A percentile compares a stretch with the other conserved stretches of the same genome.
phyloP scores from a whole-genome alignment of 345 rosid genomes.

The Rubroshorea leprosula region DNA sequence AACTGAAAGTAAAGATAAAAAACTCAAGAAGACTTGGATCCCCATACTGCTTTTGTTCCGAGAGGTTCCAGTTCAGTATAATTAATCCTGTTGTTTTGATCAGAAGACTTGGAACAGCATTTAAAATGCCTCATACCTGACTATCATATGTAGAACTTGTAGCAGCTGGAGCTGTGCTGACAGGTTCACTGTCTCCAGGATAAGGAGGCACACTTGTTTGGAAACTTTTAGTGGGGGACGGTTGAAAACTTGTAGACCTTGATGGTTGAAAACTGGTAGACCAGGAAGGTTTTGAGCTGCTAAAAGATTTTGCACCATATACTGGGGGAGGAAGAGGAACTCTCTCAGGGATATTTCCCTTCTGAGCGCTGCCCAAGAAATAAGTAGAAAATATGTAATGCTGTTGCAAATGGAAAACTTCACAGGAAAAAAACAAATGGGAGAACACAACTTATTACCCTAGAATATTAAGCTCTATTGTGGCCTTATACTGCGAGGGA shows the following conservation, averaged over 20 bases:
- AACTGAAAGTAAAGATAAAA: too few species aligned
- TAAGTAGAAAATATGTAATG: slow-evolving; percentile 5
- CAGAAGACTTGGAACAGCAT: neutral
- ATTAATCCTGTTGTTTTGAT: too few species aligned
- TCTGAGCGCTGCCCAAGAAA: slow-evolving; percentile 38
- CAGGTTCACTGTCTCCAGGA: slow-evolving; percentile 23
- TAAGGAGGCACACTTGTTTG: slow-evolving; percentile 40
- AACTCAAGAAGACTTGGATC: too few species aligned
- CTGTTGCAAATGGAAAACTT: neutral
- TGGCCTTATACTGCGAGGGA: slow-evolving; percentile 91
- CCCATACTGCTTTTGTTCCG: too few species aligned
- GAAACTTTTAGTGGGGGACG: slow-evolving; percentile 23
- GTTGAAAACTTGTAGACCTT: slow-evolving; percentile 13
- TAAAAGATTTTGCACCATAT: too few species aligned
- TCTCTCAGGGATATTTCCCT: slow-evolving; percentile 48
- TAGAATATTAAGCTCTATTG: slow-evolving; percentile 68
- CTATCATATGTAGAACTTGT: slow-evolving; percentile 45
- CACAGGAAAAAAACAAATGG: neutral
- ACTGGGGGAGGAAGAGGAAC: slow-evolving; percentile 76
- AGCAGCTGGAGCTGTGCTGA: slow-evolving; percentile 44
- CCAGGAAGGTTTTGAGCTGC: slow-evolving; percentile 30
- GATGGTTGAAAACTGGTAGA: slow-evolving; percentile 31
- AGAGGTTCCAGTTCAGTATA: too few species aligned
- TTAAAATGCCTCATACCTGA: slow-evolving; percentile 40
- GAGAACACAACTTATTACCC: slow-evolving; percentile 43